Percentiles rank a stretch among this genome's conserved stretches.
These are phyloP conservation scores for Alnus glutinosa DNA, from an alignment of 306 rosid genomes.

Conservation along the genomic window DNA sequence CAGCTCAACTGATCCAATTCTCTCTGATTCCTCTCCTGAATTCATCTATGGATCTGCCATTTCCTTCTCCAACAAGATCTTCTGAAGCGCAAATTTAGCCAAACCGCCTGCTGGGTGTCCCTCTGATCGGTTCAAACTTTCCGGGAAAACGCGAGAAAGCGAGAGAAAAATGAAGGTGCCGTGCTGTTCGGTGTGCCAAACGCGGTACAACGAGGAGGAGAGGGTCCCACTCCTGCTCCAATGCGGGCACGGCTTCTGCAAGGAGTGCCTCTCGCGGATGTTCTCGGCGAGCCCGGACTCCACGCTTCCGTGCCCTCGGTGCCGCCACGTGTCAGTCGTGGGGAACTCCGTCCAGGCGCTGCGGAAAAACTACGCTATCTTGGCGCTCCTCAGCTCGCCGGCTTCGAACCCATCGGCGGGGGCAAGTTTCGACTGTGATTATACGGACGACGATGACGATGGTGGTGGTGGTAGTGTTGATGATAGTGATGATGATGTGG, in stretches of 20 bases:
- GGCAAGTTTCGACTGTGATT: constrained; percentile 58
- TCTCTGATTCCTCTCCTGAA: constrained; percentile 21
- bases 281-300: constrained; percentile 70
- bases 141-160: background rate
- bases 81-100: constrained; percentile 32
- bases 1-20: constrained; percentile 38
- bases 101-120: constrained; percentile 21
- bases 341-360: constrained; percentile 90
- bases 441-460: constrained; percentile 66
- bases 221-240: constrained; percentile 94
- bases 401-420: constrained; percentile 21
- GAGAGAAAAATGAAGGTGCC: constrained; percentile 74
- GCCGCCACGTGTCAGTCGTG: constrained; percentile 86
- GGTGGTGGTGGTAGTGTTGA: constrained; percentile 40
- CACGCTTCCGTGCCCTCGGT: constrained; percentile 74
- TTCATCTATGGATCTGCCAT: constrained; percentile 59
- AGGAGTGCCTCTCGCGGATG: constrained; percentile 84
- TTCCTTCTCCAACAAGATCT: constrained; percentile 32
- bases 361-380: constrained; percentile 86
- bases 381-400: constrained; percentile 69
- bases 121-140: constrained; percentile 15
- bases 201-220: constrained; percentile 95
- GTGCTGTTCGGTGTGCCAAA: constrained; percentile 92
- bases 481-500: constrained; percentile 39
- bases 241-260: constrained; percentile 98